Conservation (phyloP, 768 basidiomycete genomes). For the Pisolithus albus region DNA sequence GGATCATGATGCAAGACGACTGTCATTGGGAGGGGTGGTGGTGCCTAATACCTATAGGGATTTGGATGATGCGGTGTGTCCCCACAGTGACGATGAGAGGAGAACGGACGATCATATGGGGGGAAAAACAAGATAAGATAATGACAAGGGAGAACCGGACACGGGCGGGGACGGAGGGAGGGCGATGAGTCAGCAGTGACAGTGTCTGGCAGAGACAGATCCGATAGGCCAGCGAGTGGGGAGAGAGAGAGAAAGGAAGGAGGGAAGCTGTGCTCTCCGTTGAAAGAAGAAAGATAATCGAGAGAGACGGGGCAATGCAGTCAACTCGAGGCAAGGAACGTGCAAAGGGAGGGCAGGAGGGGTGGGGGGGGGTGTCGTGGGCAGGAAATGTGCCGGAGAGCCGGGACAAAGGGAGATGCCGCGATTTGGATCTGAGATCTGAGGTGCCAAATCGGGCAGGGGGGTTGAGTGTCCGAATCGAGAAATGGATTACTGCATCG, state of each 20-base stretch:
- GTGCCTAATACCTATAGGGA: neutral
- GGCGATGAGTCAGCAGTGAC: neutral
- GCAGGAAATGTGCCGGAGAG: neutral
- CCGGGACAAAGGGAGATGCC: slow-evolving; percentile 8
- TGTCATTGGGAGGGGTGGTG: neutral
- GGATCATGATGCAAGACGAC: neutral
- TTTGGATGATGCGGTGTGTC: neutral
- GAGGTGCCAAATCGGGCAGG: slow-evolving; percentile 9
- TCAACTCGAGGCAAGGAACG: slow-evolving; percentile 27
- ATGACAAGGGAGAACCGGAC: neutral
- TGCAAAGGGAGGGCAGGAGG: slow-evolving; percentile 6
- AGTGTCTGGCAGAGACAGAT: neutral
- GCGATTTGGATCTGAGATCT: slow-evolving; percentile 29
- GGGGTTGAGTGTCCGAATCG: slow-evolving; percentile 9
- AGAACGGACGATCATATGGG: neutral
- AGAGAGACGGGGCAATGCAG: slow-evolving; percentile 14
- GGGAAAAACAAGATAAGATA: neutral
- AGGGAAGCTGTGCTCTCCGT: slow-evolving; percentile 8
- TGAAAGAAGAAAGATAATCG: slow-evolving; percentile 18
- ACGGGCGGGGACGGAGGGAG: neutral
- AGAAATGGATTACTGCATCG: slow-evolving; percentile 23
- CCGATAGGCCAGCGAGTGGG: neutral
- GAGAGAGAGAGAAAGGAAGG: neutral
- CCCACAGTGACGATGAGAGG: neutral
- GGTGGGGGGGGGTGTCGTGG: slow-evolving; percentile 1